Evolutionary conservation across 805 yeast genomes (phyloP).

Genomic region (Starmerella tilneyi): DNA sequence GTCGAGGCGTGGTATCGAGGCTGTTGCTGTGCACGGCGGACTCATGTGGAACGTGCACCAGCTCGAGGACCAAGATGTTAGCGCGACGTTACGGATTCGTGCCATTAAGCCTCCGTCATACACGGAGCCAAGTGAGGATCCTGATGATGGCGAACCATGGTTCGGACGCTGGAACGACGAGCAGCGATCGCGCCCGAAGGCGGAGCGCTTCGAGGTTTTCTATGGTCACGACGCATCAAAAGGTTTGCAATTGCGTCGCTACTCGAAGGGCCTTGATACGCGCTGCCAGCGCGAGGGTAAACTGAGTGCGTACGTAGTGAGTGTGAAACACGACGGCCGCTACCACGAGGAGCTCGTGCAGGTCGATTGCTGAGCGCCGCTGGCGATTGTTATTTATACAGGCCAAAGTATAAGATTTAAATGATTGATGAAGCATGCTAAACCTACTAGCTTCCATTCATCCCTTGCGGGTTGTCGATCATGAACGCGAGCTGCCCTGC

Average conservation of each 20-base stretch:
- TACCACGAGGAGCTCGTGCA: constrained; percentile 27
- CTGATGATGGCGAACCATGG: constrained; percentile 42
- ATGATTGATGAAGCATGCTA: no score
- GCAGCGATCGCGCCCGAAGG: constrained; percentile 29
- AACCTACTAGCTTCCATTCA: no score
- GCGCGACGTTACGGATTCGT: constrained; percentile 58
- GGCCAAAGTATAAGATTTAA: no score
- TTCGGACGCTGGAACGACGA: constrained; percentile 44
- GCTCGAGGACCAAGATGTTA: constrained; percentile 49
- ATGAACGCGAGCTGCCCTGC: no score
- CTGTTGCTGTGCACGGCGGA: constrained; percentile 77
- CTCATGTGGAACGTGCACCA: constrained; percentile 50
- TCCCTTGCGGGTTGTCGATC: no score
- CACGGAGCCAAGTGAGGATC: constrained; percentile 44
- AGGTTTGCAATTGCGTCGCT: constrained; percentile 57
- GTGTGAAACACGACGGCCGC: constrained; percentile 24
- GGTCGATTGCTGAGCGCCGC: constrained; percentile 24
- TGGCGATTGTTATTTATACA: neutral
- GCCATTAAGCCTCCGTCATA: constrained; percentile 56
- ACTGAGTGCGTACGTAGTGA: constrained; percentile 51
- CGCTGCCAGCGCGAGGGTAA: constrained; percentile 70
- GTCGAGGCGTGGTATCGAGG: constrained; percentile 32
- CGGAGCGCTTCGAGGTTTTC: constrained; percentile 39
- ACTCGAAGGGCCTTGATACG: constrained; percentile 69
- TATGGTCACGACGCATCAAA: constrained; percentile 85